A percentile compares a stretch with the other conserved stretches of the same genome.
Conservation (phyloP, 2,329 filamentous ascomycete species). For the Davidsoniella virescens region DNA sequence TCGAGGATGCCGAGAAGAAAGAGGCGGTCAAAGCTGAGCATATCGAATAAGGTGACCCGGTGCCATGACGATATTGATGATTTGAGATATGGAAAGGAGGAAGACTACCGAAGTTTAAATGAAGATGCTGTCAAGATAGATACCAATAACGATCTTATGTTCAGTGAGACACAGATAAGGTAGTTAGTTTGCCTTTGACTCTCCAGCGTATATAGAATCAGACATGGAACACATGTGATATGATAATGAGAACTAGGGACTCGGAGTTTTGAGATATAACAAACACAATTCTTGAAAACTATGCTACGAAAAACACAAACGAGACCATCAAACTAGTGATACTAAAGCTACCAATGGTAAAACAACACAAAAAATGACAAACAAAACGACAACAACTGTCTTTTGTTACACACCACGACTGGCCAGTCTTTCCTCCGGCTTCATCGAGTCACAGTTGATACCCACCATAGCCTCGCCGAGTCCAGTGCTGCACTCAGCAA, state of each 20-base stretch:
- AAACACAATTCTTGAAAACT: too few species aligned
- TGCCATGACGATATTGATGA: too few species aligned
- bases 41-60: neutral
- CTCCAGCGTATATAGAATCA: too few species aligned
- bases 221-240: too few species aligned
- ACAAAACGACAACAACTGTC: neutral
- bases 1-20: neutral
- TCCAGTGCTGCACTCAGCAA: slow-evolving; percentile 75
- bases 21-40: neutral
- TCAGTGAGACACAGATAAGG: too few species aligned
- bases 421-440: slow-evolving; percentile 65
- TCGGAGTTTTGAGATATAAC: too few species aligned
- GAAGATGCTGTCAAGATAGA: too few species aligned
- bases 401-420: slow-evolving; percentile 60
- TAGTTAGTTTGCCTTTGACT: too few species aligned
- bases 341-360: neutral
- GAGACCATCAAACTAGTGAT: neutral
- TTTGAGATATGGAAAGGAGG: neutral
- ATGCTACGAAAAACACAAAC: too few species aligned
- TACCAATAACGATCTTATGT: too few species aligned
- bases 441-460: slow-evolving; percentile 70
- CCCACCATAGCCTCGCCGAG: slow-evolving; percentile 98
- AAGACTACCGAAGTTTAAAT: too few species aligned
- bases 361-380: neutral
- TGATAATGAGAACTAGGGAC: too few species aligned